phyloP scores from a whole-genome alignment of 495 filamentous ascomycete species.

The Penicillium cataractarum region DNA sequence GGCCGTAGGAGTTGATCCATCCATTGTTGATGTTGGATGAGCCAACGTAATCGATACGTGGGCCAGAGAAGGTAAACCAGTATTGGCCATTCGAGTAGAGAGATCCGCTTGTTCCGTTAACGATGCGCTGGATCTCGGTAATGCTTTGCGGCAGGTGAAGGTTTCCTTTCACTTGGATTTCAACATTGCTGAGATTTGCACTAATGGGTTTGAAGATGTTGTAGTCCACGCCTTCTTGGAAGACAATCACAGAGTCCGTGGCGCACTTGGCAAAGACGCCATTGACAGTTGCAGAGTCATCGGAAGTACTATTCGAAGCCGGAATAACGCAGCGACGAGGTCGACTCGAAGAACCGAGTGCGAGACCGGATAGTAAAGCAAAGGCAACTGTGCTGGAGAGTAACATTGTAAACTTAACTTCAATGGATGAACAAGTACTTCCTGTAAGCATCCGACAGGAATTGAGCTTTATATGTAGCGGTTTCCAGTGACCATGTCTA shows the following conservation, averaged over 20 bases:
- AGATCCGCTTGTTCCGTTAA: conserved; percentile 28
- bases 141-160: conserved; percentile 45
- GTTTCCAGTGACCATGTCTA: neutral
- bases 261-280: conserved; percentile 38
- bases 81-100: conserved; percentile 20
- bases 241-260: conserved; percentile 37
- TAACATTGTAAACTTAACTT: conserved; percentile 13
- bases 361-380: conserved; percentile 8
- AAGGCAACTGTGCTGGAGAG: conserved; percentile 3
- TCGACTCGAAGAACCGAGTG: conserved; percentile 18
- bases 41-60: conserved; percentile 38
- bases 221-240: conserved; percentile 41
- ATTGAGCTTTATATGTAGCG: neutral
- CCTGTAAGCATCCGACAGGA: neutral
- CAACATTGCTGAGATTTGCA: conserved; percentile 45
- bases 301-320: conserved; percentile 34
- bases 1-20: conserved; percentile 51
- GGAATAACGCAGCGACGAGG: conserved; percentile 23
- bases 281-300: conserved; percentile 39
- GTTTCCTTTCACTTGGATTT: conserved; percentile 44
- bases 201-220: conserved; percentile 43
- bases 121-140: conserved; percentile 35
- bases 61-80: conserved; percentile 42
- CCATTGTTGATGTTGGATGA: conserved; percentile 37
- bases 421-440: neutral